Conservation (phyloP, 2,329 filamentous ascomycete genomes). For the Hortaea werneckii region DNA sequence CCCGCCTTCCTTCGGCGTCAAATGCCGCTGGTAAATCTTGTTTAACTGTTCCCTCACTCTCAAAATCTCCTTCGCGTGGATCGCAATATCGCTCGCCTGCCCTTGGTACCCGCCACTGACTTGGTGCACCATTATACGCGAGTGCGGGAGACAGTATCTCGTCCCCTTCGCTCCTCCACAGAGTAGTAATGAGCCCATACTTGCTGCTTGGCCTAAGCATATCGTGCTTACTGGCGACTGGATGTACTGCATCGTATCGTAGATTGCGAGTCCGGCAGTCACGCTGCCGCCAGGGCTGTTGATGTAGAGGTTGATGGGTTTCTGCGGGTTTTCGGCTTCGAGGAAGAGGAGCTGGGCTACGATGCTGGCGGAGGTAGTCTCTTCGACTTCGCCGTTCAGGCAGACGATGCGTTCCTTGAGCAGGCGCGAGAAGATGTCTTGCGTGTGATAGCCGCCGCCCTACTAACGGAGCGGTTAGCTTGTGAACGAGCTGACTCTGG, state of each 20-base stretch:
- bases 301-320: slow-evolving; percentile 95
- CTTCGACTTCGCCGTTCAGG: slow-evolving; percentile 84
- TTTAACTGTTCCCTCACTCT: slow-evolving; percentile 77
- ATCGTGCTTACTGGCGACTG: slow-evolving; percentile 86
- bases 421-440: slow-evolving; percentile 37
- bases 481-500: too few relatives aligned
- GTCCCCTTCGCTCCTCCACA: slow-evolving; percentile 77
- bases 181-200: slow-evolving; percentile 85
- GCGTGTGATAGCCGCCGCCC: slow-evolving; percentile 43
- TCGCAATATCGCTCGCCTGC: slow-evolving; percentile 73
- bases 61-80: slow-evolving; percentile 95
- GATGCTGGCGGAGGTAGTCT: slow-evolving; percentile 81
- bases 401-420: slow-evolving; percentile 78
- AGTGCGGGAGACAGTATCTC: slow-evolving; percentile 83
- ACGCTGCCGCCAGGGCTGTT: slow-evolving; percentile 93
- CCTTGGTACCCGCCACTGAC: slow-evolving; percentile 66
- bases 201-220: slow-evolving; percentile 86
- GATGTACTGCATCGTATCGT: slow-evolving; percentile 98
- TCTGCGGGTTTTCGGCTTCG: slow-evolving; percentile 89
- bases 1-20: slow-evolving; percentile 63
- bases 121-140: slow-evolving; percentile 94
- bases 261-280: slow-evolving; percentile 76
- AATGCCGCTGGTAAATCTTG: slow-evolving; percentile 74
- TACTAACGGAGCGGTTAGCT: slow-evolving; percentile 12
- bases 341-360: slow-evolving; percentile 95